These are phyloP conservation scores for Annulohypoxylon stygium DNA, from an alignment of 495 filamentous ascomycete species.

Conservation along the genomic window DNA sequence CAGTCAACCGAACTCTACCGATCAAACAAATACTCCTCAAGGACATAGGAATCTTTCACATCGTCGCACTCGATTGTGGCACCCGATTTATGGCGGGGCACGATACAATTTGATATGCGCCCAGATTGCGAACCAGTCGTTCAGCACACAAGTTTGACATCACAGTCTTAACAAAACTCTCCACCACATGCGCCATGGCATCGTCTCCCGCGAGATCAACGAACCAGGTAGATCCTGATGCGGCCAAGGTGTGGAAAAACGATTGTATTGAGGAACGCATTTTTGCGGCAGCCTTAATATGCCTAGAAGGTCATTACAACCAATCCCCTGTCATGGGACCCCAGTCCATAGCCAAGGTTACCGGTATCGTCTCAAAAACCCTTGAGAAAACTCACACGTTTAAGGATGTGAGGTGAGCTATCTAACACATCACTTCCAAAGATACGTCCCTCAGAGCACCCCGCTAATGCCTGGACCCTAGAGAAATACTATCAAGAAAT, in stretches of 20 bases:
- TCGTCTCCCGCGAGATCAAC: slow-evolving; percentile 38
- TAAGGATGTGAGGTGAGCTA: slow-evolving; percentile 65
- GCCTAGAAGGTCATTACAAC: slow-evolving; percentile 68
- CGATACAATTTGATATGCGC: slow-evolving; percentile 13
- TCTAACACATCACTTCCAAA: slow-evolving; percentile 43
- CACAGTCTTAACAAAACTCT: neutral
- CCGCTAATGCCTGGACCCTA: slow-evolving; percentile 51
- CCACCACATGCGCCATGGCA: slow-evolving; percentile 21
- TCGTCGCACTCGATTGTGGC: neutral
- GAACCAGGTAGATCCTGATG: slow-evolving; percentile 27
- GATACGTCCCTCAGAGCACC: slow-evolving; percentile 49
- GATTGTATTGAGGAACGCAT: slow-evolving; percentile 66
- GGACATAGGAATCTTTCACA: neutral
- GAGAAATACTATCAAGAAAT: slow-evolving; percentile 68
- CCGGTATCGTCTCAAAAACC: slow-evolving; percentile 64
- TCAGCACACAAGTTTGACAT: slow-evolving; percentile 3
- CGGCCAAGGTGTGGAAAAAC: slow-evolving; percentile 35
- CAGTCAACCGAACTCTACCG: neutral
- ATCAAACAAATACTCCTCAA: neutral
- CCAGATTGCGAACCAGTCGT: neutral
- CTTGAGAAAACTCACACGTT: slow-evolving; percentile 66
- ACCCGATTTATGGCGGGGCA: slow-evolving; percentile 17
- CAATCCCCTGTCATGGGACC: slow-evolving; percentile 62
- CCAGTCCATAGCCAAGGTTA: slow-evolving; percentile 62
- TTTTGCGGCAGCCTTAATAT: slow-evolving; percentile 65